These are phyloP conservation scores for Lotmaria passim DNA, from an alignment of 208 protist genomes.

Conservation along the genomic window DNA sequence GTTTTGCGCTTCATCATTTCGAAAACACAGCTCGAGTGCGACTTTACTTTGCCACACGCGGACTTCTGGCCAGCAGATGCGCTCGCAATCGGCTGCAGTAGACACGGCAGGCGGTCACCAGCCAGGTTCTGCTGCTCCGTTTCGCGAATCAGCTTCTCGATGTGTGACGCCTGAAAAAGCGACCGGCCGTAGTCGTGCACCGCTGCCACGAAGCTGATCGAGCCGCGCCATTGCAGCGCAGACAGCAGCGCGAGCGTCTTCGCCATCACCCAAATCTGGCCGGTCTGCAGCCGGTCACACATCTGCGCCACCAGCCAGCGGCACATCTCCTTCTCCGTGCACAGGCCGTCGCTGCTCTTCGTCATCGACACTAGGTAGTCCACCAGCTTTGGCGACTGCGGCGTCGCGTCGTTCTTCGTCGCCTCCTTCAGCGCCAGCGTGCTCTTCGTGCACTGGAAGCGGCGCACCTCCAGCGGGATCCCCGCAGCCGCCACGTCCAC, in stretches of 20 bases:
- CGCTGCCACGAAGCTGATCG: conserved; percentile 24
- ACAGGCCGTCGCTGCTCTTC: conserved; percentile 20
- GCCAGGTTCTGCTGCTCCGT: conserved; percentile 39
- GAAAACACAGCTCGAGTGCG: no score
- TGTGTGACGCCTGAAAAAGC: conserved; percentile 19
- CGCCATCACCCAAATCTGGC: conserved; percentile 39
- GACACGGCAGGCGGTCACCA: conserved; percentile 29
- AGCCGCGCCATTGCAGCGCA: conserved; percentile 41
- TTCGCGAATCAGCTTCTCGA: conserved; percentile 14
- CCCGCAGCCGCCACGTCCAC: no score
- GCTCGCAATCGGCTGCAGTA: conserved; percentile 12
- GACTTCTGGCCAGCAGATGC: no score
- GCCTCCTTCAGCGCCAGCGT: conserved; percentile 38
- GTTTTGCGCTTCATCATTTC: no score
- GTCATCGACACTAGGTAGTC: conserved; percentile 35
- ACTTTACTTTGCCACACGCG: no score
- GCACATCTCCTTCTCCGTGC: conserved; percentile 44
- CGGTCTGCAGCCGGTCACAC: conserved; percentile 35
- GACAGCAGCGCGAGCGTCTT: conserved; percentile 42
- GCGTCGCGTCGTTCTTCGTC: conserved; percentile 43
- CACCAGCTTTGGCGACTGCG: conserved; percentile 31
- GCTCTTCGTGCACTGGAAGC: conserved; percentile 53
- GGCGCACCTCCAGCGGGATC: background rate
- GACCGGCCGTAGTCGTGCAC: conserved; percentile 5
- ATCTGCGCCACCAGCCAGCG: conserved; percentile 46